These are phyloP conservation scores for Adansonia digitata DNA, from an alignment of 345 rosid species.

Conservation along the genomic window DNA sequence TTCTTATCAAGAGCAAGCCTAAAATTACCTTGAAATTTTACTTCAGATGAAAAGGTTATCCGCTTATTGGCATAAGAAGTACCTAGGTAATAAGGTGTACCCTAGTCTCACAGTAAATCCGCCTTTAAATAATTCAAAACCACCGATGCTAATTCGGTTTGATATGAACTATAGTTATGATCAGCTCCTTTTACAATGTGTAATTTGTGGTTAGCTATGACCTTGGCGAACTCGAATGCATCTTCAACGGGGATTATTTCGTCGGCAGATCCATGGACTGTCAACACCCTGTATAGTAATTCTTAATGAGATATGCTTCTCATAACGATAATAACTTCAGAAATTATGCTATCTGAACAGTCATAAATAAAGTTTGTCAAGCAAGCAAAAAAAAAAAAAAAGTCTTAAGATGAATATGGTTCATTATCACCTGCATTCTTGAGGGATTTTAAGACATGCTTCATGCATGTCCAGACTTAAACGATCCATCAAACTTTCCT, in stretches of 20 bases:
- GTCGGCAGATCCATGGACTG: slow-evolving; percentile 73
- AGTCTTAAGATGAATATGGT: background rate
- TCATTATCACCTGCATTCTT: slow-evolving; percentile 60
- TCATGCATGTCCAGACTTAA: slow-evolving; percentile 57
- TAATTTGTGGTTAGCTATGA: slow-evolving; percentile 62
- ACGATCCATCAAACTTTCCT: slow-evolving; percentile 70
- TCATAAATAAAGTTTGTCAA: background rate
- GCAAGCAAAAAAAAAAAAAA: slow-evolving; percentile 1
- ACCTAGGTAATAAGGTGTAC: background rate
- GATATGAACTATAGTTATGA: slow-evolving; percentile 58
- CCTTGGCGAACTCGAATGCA: slow-evolving; percentile 61
- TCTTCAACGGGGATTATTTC: slow-evolving; percentile 53
- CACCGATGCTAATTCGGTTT: slow-evolving; percentile 39
- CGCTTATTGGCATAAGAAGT: background rate
- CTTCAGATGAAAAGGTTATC: background rate
- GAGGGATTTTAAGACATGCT: slow-evolving; percentile 56
- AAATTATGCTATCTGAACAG: background rate
- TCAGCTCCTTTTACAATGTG: slow-evolving; percentile 59
- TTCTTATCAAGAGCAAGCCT: background rate
- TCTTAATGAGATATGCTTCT: background rate
- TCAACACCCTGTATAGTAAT: slow-evolving; percentile 46
- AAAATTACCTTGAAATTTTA: background rate
- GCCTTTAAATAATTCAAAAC: slow-evolving; percentile 46
- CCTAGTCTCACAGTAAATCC: slow-evolving; percentile 20
- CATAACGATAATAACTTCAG: background rate